Evolutionary conservation across 2,329 filamentous ascomycete genomes (phyloP).

Genomic region (Pseudogymnoascus sp.): DNA sequence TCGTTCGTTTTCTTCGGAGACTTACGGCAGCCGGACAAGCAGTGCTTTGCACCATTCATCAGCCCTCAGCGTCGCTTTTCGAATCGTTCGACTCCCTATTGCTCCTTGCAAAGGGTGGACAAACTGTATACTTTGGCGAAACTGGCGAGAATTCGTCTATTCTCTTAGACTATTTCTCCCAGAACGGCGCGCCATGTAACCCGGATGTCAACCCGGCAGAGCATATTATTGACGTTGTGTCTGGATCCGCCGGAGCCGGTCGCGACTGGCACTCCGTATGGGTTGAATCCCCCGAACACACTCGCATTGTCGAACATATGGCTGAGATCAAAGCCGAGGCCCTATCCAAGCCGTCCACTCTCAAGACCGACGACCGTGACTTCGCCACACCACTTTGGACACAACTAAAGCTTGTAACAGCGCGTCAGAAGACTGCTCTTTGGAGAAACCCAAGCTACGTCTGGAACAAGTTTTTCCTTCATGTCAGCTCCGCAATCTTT

Average conservation of each 20-base stretch:
- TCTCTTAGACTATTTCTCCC: constrained; percentile 55
- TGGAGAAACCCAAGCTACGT: constrained; percentile 52
- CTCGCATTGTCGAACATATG: constrained; percentile 50
- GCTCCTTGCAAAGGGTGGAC: constrained; percentile 56
- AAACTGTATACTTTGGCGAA: constrained; percentile 61
- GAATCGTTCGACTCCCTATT: constrained; percentile 51
- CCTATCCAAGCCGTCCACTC: constrained; percentile 34
- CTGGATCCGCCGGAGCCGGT: constrained; percentile 37
- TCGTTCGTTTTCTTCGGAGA: constrained; percentile 52
- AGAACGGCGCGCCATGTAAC: constrained; percentile 46
- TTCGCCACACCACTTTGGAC: constrained; percentile 60
- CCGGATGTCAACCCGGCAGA: constrained; percentile 45
- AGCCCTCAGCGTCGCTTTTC: constrained; percentile 46
- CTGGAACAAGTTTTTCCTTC: constrained; percentile 41
- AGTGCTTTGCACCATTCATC: constrained; percentile 48
- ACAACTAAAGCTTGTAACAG: constrained; percentile 56
- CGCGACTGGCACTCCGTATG: constrained; percentile 65
- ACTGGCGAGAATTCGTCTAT: constrained; percentile 51
- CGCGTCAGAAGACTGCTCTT: constrained; percentile 52
- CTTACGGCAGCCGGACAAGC: constrained; percentile 47
- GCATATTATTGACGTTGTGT: constrained; percentile 31
- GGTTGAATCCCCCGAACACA: constrained; percentile 52
- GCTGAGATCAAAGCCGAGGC: constrained; percentile 51
- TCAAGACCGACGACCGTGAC: constrained; percentile 50
- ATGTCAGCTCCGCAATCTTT: constrained; percentile 48